phyloP scores from a whole-genome alignment of 805 yeast species.

The Kodamaea fukazawae region DNA sequence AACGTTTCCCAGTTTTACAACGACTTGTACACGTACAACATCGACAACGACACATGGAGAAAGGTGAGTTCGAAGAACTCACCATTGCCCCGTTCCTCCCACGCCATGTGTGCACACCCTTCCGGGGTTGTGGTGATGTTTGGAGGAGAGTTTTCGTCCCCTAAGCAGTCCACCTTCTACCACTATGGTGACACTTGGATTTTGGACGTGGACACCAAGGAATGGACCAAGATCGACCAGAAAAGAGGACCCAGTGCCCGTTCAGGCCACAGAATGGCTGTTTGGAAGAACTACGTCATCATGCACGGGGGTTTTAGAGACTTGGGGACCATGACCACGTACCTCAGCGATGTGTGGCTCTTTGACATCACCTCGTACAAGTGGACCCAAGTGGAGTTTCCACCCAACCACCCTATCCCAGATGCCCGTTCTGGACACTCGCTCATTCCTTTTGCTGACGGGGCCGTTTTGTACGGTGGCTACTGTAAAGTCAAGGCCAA shows the following conservation, averaged over 20 bases:
- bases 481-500: conserved; percentile 89
- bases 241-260: conserved; percentile 79
- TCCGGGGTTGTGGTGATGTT: conserved; percentile 81
- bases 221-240: conserved; percentile 84
- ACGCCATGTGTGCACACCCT: conserved; percentile 91
- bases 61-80: conserved; percentile 74
- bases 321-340: conserved; percentile 78
- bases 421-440: conserved; percentile 95
- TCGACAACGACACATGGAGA: conserved; percentile 82
- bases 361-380: conserved; percentile 86
- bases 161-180: conserved; percentile 91
- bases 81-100: conserved; percentile 91
- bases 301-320: conserved; percentile 93
- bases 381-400: conserved; percentile 88
- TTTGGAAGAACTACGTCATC: conserved; percentile 87
- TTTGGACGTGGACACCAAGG: conserved; percentile 76
- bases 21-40: conserved; percentile 69
- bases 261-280: conserved; percentile 87
- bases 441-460: conserved; percentile 72
- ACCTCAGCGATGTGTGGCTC: conserved; percentile 84
- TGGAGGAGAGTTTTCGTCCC: conserved; percentile 97
- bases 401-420: conserved; percentile 75
- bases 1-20: conserved; percentile 69
- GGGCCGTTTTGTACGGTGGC: conserved; percentile 89
- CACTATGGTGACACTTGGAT: conserved; percentile 98